Evolutionary conservation across 1,284 basidiomycete genomes (phyloP), one percentile per base, ranked within the genome.

Genomic region (Leucoagaricus sp.): DNA sequence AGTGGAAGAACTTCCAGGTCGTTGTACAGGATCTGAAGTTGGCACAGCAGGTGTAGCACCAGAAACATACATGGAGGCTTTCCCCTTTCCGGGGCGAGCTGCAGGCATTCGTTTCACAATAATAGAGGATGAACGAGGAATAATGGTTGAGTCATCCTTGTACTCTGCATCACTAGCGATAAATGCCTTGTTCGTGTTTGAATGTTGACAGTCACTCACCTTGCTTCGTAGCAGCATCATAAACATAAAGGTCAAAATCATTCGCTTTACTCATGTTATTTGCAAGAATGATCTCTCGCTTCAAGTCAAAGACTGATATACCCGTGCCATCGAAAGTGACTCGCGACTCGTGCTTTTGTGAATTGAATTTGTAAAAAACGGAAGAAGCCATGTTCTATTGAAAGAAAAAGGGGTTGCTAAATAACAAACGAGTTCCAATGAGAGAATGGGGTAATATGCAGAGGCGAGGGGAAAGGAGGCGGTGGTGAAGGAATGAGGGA

Each of bases 341-440:
- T 70, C 94, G 84, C 60, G 94, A 95, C 75, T 98, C 95, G 75
- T 94, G 90, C 78, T 85, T 92, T 71, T 94, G 91, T 62, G 95
- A 96, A 72, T 89, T 93, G 88, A 98, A 99, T 75, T 92, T 93
- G 86, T 98, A 99, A 79, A 97, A 98, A 68, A 99, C 94, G 72
- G 90, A 94, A 67, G 93, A 95, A 67, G 90, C 83, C 94, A 96
- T 96, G 71, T n/a, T 72, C 64, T 71, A 71, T 72, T 73, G 68
- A 63, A 41, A 48, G 36, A 38, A 13, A 48, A 48, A 17, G n/a
- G 25, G 41, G 40, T 44, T n/a, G 48, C 48, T 56, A 56, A 44
- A 28, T 50, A 45, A 50, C 33, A 49, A 44, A 38, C 4, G 15
- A 7, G 5, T 15, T 38, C 36, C 12, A n/a, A 4, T 7, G 36